phyloP scores from a whole-genome alignment of 176 grass and related monocot genomes.

The Lolium perenne region DNA sequence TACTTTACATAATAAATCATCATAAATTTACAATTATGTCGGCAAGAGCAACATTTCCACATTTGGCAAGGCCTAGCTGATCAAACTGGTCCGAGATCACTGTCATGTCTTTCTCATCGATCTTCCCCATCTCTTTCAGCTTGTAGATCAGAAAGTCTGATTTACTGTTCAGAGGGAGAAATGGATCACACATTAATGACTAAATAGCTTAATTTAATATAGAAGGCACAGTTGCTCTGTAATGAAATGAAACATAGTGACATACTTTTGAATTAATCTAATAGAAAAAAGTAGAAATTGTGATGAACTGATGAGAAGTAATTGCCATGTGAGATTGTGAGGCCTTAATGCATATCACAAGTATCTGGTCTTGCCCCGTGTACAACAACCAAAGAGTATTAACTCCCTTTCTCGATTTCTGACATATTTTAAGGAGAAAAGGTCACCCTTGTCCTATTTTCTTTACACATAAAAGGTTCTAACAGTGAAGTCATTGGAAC shows the following conservation, averaged over 20 bases:
- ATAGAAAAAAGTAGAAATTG: neutral
- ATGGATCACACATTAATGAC: constrained; percentile 25
- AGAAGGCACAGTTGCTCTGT: constrained; percentile 1
- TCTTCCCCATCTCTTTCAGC: constrained; percentile 75
- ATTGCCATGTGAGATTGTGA: neutral
- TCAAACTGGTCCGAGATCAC: constrained; percentile 68
- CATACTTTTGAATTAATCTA: constrained; percentile 22
- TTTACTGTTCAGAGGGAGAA: constrained; percentile 66
- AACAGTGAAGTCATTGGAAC: neutral
- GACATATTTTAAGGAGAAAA: neutral
- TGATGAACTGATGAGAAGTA: neutral
- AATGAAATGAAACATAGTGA: neutral
- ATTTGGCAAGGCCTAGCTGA: constrained; percentile 54
- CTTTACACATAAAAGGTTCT: neutral
- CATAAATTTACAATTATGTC: constrained; percentile 64
- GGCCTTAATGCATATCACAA: constrained; percentile 17
- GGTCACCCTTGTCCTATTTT: neutral
- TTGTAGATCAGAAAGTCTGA: constrained; percentile 79
- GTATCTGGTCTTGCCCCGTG: neutral
- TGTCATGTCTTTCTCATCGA: constrained; percentile 59
- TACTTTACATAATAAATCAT: constrained; percentile 2
- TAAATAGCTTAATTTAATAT: constrained; percentile 21
- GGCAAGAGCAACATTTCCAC: constrained; percentile 51
- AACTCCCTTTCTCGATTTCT: neutral
- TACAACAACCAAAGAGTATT: constrained; percentile 16